Evolutionary conservation across 2,329 filamentous ascomycete species (phyloP).

Genomic region (Sporothrix luriei): DNA sequence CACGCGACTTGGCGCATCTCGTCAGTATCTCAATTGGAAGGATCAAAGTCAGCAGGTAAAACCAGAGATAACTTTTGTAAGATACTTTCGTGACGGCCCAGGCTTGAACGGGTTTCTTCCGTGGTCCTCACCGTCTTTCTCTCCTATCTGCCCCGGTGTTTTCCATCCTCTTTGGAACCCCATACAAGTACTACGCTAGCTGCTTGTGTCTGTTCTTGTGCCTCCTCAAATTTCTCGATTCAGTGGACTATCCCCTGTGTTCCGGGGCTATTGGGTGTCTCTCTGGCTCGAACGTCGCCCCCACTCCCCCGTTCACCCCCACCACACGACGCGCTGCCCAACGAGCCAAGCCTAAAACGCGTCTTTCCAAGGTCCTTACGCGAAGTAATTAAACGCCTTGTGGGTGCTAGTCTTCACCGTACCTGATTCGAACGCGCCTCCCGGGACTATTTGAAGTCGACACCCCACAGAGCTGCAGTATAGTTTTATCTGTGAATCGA

Average conservation of each 20-base stretch:
- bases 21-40: conserved; percentile 10
- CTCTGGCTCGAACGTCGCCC: background rate
- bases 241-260: background rate
- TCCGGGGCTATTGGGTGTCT: background rate
- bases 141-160: background rate
- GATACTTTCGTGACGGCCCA: too few species aligned
- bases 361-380: conserved; percentile 8
- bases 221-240: background rate
- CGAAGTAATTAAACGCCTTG: conserved; percentile 12
- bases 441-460: background rate
- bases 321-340: conserved; percentile 26
- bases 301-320: background rate
- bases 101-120: background rate
- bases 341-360: conserved; percentile 27
- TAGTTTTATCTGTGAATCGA: background rate
- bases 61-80: background rate
- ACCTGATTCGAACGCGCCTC: conserved; percentile 24
- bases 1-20: background rate
- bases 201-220: background rate
- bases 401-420: conserved; percentile 13
- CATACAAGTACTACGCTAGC: conserved; percentile 4
- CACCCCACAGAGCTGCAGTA: conserved; percentile 25
- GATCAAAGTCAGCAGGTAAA: background rate
- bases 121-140: conserved; percentile 18
- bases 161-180: background rate